A percentile compares a stretch with the other conserved stretches of the same genome.
Conservation (phyloP, 306 rosid species). For the Vachellia collinsii region DNA sequence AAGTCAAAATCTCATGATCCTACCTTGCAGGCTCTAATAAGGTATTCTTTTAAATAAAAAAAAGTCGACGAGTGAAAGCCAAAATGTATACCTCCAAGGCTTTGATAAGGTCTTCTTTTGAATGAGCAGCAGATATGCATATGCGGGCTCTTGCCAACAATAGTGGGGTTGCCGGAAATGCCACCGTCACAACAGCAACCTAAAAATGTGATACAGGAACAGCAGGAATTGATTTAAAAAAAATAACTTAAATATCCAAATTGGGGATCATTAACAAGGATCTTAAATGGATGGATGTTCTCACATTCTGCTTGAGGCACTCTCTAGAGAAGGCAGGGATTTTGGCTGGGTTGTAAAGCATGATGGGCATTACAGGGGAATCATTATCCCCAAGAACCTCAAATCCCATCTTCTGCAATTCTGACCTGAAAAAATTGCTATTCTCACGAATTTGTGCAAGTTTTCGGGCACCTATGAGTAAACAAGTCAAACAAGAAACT, state of each 20-base stretch:
- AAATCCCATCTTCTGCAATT: conserved; percentile 81
- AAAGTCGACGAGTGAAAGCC: neutral
- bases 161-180: conserved; percentile 85
- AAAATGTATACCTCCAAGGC: conserved; percentile 63
- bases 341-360: conserved; percentile 85
- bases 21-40: neutral
- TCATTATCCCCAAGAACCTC: conserved; percentile 74
- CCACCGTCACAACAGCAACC: conserved; percentile 87
- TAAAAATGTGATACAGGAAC: conserved; percentile 32
- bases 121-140: conserved; percentile 84
- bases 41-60: neutral
- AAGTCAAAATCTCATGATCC: neutral
- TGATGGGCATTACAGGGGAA: conserved; percentile 83
- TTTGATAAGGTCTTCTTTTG: conserved; percentile 71
- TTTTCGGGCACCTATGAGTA: conserved; percentile 66
- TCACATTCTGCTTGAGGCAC: conserved; percentile 78
- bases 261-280: conserved; percentile 2
- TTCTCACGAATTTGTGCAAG: conserved; percentile 75
- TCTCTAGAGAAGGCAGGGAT: conserved; percentile 87
- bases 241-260: neutral
- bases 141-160: conserved; percentile 83
- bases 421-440: conserved; percentile 81
- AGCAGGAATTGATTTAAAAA: neutral
- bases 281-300: conserved; percentile 27
- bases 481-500: conserved; percentile 15